A percentile compares a stretch with the other conserved stretches of the same genome.
Evolutionary conservation across 2,329 filamentous ascomycete species (phyloP).

Genomic region (Aspergillus chevalieri): DNA sequence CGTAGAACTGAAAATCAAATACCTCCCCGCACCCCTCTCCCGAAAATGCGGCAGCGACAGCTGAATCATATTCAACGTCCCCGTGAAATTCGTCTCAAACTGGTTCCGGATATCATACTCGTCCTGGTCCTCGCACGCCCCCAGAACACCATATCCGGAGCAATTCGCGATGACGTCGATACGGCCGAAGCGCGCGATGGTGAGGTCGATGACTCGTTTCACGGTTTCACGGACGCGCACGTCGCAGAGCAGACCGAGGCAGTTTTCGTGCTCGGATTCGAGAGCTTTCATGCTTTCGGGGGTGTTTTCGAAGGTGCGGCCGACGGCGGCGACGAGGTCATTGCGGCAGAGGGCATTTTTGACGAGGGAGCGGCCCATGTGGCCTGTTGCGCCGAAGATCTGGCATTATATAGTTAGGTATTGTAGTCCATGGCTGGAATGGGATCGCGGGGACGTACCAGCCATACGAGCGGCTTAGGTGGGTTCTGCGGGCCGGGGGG

Average conservation of each 20-base stretch:
- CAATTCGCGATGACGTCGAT: slow-evolving; percentile 91
- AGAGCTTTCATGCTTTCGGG: slow-evolving; percentile 65
- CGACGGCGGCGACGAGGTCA: slow-evolving; percentile 81
- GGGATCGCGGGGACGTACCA: slow-evolving; percentile 52
- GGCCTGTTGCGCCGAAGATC: slow-evolving; percentile 95
- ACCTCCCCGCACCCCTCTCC: slow-evolving; percentile 66
- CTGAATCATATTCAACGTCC: slow-evolving; percentile 88
- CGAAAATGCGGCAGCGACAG: slow-evolving; percentile 82
- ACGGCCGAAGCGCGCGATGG: slow-evolving; percentile 68
- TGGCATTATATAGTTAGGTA: slow-evolving; percentile 28
- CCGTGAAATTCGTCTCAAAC: slow-evolving; percentile 97
- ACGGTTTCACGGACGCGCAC: slow-evolving; percentile 79
- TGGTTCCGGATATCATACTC: slow-evolving; percentile 91
- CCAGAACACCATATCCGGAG: slow-evolving; percentile 91
- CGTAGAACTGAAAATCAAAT: slow-evolving; percentile 91
- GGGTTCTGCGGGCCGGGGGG: slow-evolving; percentile 68
- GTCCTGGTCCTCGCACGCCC: slow-evolving; percentile 93
- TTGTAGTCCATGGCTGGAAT: neutral
- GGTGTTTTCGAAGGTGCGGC: slow-evolving; percentile 71
- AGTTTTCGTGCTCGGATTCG: slow-evolving; percentile 54
- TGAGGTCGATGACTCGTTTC: slow-evolving; percentile 60
- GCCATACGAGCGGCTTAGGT: slow-evolving; percentile 75
- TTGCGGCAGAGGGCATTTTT: slow-evolving; percentile 73
- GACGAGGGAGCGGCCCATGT: slow-evolving; percentile 87
- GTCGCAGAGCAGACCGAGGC: slow-evolving; percentile 79